phyloP scores from a whole-genome alignment of 1,139 yeast species.

The Blastobotrys indianensis region DNA sequence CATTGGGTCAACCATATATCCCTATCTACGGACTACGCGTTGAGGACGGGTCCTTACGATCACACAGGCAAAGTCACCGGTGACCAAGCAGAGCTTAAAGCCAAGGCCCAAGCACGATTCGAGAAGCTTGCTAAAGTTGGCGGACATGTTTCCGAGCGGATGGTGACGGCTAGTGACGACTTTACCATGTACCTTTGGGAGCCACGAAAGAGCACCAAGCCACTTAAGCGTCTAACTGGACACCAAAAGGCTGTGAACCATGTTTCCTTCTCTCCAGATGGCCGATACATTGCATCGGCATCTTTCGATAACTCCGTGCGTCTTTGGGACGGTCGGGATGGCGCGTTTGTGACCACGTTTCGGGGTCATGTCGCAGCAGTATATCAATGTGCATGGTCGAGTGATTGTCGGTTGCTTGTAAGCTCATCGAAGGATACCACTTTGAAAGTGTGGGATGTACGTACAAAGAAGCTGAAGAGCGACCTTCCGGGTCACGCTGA shows the following conservation, averaged over 20 bases:
- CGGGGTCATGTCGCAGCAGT: constrained; percentile 98
- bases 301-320: constrained; percentile 94
- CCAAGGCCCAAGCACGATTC: constrained; percentile 58
- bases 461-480: constrained; percentile 72
- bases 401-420: constrained; percentile 84
- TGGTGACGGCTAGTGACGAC: constrained; percentile 95
- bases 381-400: constrained; percentile 98
- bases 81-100: constrained; percentile 50
- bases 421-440: constrained; percentile 97
- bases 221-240: constrained; percentile 90
- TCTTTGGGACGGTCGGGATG: constrained; percentile 93
- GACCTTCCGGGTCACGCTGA: constrained; percentile 96
- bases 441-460: constrained; percentile 92
- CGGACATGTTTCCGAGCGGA: constrained; percentile 67
- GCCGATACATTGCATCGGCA: constrained; percentile 82
- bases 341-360: constrained; percentile 81
- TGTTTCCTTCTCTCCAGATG: constrained; percentile 94
- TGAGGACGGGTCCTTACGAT: constrained; percentile 78
- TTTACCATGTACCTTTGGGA: constrained; percentile 98
- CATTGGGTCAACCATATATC: constrained; percentile 98
- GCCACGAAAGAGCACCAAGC: constrained; percentile 72
- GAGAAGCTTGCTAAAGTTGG: constrained; percentile 71
- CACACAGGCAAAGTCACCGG: constrained; percentile 42
- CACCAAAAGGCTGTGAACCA: constrained; percentile 96
- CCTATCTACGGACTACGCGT: constrained; percentile 80